Evolutionary conservation across 2,329 filamentous ascomycete species (phyloP), one percentile per base, ranked within the genome.

Genomic region (Aspergillus tanneri): DNA sequence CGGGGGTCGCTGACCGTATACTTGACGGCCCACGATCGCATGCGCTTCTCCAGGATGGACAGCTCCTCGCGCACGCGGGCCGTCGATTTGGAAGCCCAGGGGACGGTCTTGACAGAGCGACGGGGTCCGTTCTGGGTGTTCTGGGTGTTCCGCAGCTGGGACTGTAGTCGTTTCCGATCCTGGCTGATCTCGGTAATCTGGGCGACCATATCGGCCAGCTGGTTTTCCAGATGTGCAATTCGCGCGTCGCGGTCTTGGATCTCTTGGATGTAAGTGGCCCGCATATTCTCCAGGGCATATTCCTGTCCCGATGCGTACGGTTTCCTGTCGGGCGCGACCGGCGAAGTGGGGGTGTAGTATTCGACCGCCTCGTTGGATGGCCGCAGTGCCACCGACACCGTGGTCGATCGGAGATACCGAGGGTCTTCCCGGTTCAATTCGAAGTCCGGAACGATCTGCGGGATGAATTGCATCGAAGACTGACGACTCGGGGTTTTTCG

Each of bases 11-110:
- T 7, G 2, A 43, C 39, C 14, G 43, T 39, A 18, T 44, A 37
- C 4, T 37, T 45, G 10, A 36, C 35, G 3, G 47, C 47, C 50
- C 47, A 50, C 3, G 18, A 9, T 6, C 47, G 50, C 22, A 53
- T 21, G 12, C n/a, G 43, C 14, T 41, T 43, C 14, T 39, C 32
- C 2, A 50, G 23, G 10, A 27, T 47, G 1, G 28, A 36, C 5
- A 53, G 39, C 8, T 47, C 47, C 11, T 49, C 43, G 3, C 46
- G 43, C 2, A 47, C 41, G 4, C n/a, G 18, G 7, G 34, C 22
- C 19, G 46, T 44, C 14, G 46, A 41, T 38, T 38, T 50, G 5
- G 47, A 23, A 7, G 30, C 14, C 39, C 36, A 43, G 2, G 34
- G 25, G 14, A n/a, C 24, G 22, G n/a, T 21, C 14, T 34, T 9